A percentile compares a stretch with the other conserved stretches of the same genome.
Conservation (phyloP, 2,329 filamentous ascomycete genomes). For the Ophiostoma populinum region DNA sequence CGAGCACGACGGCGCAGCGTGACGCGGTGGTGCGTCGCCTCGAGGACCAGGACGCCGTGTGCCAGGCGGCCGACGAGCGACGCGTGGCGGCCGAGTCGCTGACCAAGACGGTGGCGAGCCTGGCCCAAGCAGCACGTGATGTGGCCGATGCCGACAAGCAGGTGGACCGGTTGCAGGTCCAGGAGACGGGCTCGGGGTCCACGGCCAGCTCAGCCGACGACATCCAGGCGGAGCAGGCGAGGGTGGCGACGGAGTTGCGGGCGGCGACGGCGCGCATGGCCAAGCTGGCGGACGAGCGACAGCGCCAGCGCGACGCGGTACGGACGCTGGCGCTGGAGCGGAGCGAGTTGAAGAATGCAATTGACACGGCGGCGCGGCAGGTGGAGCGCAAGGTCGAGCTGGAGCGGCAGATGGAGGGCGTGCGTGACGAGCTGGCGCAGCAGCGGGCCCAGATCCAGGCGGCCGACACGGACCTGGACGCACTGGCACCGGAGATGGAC, state of each 20-base stretch:
- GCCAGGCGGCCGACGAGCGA: slow-evolving; percentile 45
- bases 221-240: slow-evolving; percentile 59
- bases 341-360: slow-evolving; percentile 55
- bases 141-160: slow-evolving; percentile 53
- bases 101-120: slow-evolving; percentile 57
- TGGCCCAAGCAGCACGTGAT: slow-evolving; percentile 55
- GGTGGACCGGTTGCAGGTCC: slow-evolving; percentile 55
- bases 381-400: slow-evolving; percentile 68
- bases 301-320: slow-evolving; percentile 51
- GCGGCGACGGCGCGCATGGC: slow-evolving; percentile 43
- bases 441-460: slow-evolving; percentile 53
- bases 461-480: slow-evolving; percentile 56
- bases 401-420: slow-evolving; percentile 51
- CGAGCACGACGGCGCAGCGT: slow-evolving; percentile 35
- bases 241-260: slow-evolving; percentile 49
- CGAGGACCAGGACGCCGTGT: slow-evolving; percentile 49
- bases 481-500: slow-evolving; percentile 56
- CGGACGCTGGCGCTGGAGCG: slow-evolving; percentile 59
- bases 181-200: slow-evolving; percentile 23
- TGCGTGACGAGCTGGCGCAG: slow-evolving; percentile 48
- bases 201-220: slow-evolving; percentile 42
- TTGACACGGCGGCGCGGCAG: slow-evolving; percentile 53
- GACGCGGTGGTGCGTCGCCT: slow-evolving; percentile 41
- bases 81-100: slow-evolving; percentile 45
- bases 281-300: slow-evolving; percentile 51